A percentile compares a stretch with the other conserved stretches of the same genome.
Conservation (phyloP, 2,329 filamentous ascomycete genomes). For the Boeremia lycopersici region DNA sequence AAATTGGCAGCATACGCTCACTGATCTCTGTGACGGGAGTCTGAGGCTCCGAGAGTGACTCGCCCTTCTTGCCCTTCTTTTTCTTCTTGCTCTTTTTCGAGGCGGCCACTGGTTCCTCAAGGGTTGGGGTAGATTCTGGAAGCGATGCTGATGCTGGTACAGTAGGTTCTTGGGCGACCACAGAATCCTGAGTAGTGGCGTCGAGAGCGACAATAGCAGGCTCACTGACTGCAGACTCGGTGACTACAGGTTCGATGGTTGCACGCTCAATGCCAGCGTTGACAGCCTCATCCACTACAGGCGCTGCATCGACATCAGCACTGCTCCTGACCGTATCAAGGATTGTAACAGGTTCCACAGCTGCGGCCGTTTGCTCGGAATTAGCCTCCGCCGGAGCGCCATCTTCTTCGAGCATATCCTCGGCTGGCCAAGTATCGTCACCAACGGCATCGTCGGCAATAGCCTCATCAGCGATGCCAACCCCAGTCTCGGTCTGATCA, state of each 20-base stretch:
- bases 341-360: neutral
- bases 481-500: neutral
- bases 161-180: slow-evolving; percentile 6
- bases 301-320: neutral
- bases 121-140: neutral
- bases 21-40: slow-evolving; percentile 14
- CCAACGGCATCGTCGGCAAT: neutral
- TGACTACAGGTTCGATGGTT: no score
- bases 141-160: no score
- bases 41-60: slow-evolving; percentile 25
- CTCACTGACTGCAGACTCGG: neutral
- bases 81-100: slow-evolving; percentile 38
- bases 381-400: neutral
- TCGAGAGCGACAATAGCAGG: neutral
- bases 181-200: neutral
- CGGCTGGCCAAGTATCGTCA: slow-evolving; percentile 11
- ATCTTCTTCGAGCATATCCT: slow-evolving; percentile 16
- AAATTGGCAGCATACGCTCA: slow-evolving; percentile 1
- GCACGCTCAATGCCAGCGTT: neutral
- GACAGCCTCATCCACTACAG: neutral
- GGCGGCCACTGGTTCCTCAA: neutral
- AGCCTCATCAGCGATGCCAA: neutral
- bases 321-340: neutral
- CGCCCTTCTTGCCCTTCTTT: slow-evolving; percentile 36
- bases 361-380: neutral